Conservation (phyloP, 2,329 filamentous ascomycete species). For the Botrytis byssoidea region DNA sequence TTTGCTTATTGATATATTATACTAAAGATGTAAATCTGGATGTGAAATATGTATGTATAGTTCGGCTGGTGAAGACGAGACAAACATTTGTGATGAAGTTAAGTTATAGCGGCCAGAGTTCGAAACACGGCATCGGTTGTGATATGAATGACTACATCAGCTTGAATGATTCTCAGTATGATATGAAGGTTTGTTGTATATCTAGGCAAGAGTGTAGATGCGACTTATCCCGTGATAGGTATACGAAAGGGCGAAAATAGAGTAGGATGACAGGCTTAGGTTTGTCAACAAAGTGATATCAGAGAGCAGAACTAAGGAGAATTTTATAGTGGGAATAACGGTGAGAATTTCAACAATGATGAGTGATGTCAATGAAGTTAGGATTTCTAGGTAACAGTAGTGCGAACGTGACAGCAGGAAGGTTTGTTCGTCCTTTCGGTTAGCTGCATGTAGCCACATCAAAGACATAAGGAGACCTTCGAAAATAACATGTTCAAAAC, state of each 20-base stretch:
- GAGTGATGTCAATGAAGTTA: neutral
- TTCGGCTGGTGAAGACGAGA: neutral
- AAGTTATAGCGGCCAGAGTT: neutral
- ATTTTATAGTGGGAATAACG: neutral
- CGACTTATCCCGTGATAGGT: too few relatives aligned
- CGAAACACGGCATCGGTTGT: neutral
- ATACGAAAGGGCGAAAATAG: too few relatives aligned
- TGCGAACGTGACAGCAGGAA: neutral
- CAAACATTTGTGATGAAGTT: neutral
- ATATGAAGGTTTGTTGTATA: neutral
- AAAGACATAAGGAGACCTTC: neutral
- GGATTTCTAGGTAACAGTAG: neutral
- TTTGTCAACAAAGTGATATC: neutral
- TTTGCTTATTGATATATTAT: neutral
- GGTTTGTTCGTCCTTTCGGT: neutral
- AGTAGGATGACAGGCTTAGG: neutral
- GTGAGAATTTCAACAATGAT: neutral
- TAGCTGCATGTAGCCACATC: neutral
- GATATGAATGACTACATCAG: neutral
- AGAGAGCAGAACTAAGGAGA: neutral
- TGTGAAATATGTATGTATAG: neutral
- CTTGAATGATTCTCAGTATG: neutral
- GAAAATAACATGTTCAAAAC: rapidly evolving
- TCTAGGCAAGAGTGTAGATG: neutral
- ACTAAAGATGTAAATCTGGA: rapidly evolving